Evolutionary conservation across 192 early-diverging fungal genomes (phyloP), one percentile per base, ranked within the genome.

Genomic region (Linnemannia schmuckeri): DNA sequence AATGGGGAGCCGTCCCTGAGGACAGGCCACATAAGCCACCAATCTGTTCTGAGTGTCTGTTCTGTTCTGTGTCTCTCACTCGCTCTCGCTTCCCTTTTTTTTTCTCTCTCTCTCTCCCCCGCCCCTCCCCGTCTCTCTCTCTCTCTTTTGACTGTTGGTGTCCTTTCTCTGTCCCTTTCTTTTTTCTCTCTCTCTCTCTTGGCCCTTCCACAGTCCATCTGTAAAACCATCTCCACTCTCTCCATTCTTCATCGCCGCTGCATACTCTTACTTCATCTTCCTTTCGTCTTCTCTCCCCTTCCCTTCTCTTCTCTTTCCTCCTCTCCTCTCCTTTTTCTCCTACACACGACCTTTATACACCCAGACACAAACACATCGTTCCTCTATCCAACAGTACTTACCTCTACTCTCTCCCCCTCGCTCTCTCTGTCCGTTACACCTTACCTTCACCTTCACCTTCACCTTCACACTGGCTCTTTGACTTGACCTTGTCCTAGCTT

Each of bases 381-480:
- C 37, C 37, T 37, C 37, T 37, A 37, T 37, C 37, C 37, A 37
- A 3, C 37, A 37, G 37, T 37, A 37, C 37, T 37, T 37, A 37
- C 33, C 49, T 52, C 57, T 22, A 6, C 30, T 46, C 17, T 33
- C 66, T 75, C 52, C n/a, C 55, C 40, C 40, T 41, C 63, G 7
- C 71, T 55, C 63, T 66, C 72, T 75, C 47, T 33, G 30, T 57
- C 41, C 30, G 18, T 37, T 5, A 42, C 49, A 41, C 76, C 37
- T 49, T 20, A 15, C 18, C 70, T 44, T 33, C 10, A 57, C 37
- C 54, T 52, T 41, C 27, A 78, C 47, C 47, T 47, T 49, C 68
- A 55, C 69, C 52, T n/a, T 72, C 77, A 71, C 77, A 79, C 57
- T 66, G 5, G 15, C 66, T 18, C 66, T 9, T 46, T 46, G 15